A percentile compares a stretch with the other conserved stretches of the same genome.
These are phyloP conservation scores for Aspergillus sp. DNA, from an alignment of 2,329 filamentous ascomycete species.

Conservation along the genomic window DNA sequence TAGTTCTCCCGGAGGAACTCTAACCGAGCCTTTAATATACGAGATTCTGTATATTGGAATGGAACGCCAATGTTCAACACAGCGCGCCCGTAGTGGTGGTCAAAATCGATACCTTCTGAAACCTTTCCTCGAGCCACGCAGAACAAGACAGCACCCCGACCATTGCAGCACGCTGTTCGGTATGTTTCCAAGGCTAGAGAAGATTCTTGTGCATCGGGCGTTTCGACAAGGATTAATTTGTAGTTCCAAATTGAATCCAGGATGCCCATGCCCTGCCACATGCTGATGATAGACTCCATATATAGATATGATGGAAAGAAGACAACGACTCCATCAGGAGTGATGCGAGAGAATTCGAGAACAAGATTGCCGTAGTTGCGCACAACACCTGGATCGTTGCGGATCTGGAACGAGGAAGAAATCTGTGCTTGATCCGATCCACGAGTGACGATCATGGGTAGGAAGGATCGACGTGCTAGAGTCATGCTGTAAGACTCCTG, in stretches of 20 bases:
- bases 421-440: slow-evolving; percentile 92
- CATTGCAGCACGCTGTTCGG: slow-evolving; percentile 95
- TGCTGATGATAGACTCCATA: slow-evolving; percentile 98
- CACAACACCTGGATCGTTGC: slow-evolving; percentile 94
- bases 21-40: slow-evolving; percentile 89
- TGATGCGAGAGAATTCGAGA: slow-evolving; percentile 92
- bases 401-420: slow-evolving; percentile 89
- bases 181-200: slow-evolving; percentile 94
- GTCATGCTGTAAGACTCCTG: slow-evolving; percentile 99
- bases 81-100: slow-evolving; percentile 94
- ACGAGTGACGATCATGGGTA: slow-evolving; percentile 95
- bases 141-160: slow-evolving; percentile 83
- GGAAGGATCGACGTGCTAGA: slow-evolving; percentile 84
- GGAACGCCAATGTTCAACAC: slow-evolving; percentile 96
- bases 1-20: slow-evolving; percentile 98
- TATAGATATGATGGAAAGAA: slow-evolving; percentile 99
- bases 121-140: slow-evolving; percentile 97
- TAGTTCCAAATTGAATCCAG: slow-evolving; percentile 98
- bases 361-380: slow-evolving; percentile 92
- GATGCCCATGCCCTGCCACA: slow-evolving; percentile 99
- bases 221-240: slow-evolving; percentile 96
- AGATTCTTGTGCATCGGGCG: slow-evolving; percentile 94
- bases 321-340: slow-evolving; percentile 95
- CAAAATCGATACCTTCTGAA: slow-evolving; percentile 97
- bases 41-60: slow-evolving; percentile 97